Base-by-base conservation (phyloP, 1,284 basidiomycete genomes). In the Thelephora terrestris region DNA sequence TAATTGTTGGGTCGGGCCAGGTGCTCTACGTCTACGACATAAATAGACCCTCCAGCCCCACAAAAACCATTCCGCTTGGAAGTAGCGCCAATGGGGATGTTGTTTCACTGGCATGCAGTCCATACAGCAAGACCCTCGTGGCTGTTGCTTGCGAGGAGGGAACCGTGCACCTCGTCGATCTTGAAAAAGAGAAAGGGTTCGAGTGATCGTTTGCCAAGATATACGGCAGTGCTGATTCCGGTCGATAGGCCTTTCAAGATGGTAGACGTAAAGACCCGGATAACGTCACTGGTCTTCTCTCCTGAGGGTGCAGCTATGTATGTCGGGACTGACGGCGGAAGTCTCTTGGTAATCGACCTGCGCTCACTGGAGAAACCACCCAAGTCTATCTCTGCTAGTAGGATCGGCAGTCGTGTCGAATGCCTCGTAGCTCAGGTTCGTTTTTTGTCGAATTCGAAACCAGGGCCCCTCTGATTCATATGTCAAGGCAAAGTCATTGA, bases 181-280 rank as follows among this genome's bases (percentile, higher is more conserved):
- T 87, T 24, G 82, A 86, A 47, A 86, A 85, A 60, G 83, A 85
- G 52, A 81, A 78, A 56, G 73, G 74, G 82, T 85, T 54, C 43
- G 76, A 64, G 1, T 42, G 35, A 14, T 7, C 14, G 29, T 45
- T 23, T 27, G 18, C 38, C 25, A 35, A 24, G 34, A 40, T 35
- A 23, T 14, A 25, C 32, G 3, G 14, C n/a, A 7, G 27, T 23
- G 23, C 52, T 47, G n/a, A 45, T 38, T 17, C 47, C 17, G 23
- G 23, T 14, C 27, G 49, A 46, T 36, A 84, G 82, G 12, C 62
- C 81, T 35, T 71, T 81, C 55, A 76, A 78, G 27, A 72, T 70
- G 1, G 56, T 83, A 24, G 67, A 71, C 43, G 54, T 81, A 45
- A 74, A 77, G 51, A 64, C 67, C 1, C 64, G 71, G 3, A 58